Evolutionary conservation across 2,329 filamentous ascomycete genomes (phyloP).

Genomic region (Epichloe scottii): DNA sequence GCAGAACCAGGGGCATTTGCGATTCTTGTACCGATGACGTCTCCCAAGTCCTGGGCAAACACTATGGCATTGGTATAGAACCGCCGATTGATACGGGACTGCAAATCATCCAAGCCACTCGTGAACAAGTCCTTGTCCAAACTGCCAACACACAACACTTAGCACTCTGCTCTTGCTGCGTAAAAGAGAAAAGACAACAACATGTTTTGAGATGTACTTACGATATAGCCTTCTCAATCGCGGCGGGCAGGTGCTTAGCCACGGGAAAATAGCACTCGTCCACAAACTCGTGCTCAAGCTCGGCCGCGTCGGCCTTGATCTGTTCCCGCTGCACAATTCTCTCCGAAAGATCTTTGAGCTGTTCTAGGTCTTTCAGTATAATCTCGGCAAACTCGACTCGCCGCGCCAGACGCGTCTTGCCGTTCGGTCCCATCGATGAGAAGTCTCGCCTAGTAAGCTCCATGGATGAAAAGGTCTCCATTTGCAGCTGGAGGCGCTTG

Average conservation of each 20-base stretch:
- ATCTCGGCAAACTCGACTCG: constrained; percentile 80
- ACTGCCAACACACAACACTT: constrained; percentile 30
- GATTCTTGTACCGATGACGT: constrained; percentile 40
- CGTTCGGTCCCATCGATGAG: constrained; percentile 81
- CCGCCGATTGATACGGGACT: constrained; percentile 38
- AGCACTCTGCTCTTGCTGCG: neutral
- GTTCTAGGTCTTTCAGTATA: constrained; percentile 64
- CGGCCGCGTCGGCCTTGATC: constrained; percentile 63
- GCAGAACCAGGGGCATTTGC: constrained; percentile 15
- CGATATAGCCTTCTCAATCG: constrained; percentile 69
- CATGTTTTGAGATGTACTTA: constrained; percentile 36
- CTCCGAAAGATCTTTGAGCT: constrained; percentile 57
- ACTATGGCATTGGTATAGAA: constrained; percentile 45
- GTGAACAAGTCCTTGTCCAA: constrained; percentile 53
- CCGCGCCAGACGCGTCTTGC: constrained; percentile 62
- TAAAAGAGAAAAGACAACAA: neutral
- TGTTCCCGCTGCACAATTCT: constrained; percentile 64
- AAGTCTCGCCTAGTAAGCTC: constrained; percentile 93
- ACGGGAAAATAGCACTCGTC: constrained; percentile 90
- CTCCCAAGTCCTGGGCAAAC: constrained; percentile 45
- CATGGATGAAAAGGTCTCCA: constrained; percentile 95
- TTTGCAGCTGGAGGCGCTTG: constrained; percentile 84
- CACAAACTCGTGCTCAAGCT: constrained; percentile 66
- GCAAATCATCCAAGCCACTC: constrained; percentile 35
- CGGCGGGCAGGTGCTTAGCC: constrained; percentile 59